Percentiles rank a stretch among this genome's conserved stretches.
phyloP scores from a whole-genome alignment of 2,329 filamentous ascomycete genomes.

The Pezicula radicicola region DNA sequence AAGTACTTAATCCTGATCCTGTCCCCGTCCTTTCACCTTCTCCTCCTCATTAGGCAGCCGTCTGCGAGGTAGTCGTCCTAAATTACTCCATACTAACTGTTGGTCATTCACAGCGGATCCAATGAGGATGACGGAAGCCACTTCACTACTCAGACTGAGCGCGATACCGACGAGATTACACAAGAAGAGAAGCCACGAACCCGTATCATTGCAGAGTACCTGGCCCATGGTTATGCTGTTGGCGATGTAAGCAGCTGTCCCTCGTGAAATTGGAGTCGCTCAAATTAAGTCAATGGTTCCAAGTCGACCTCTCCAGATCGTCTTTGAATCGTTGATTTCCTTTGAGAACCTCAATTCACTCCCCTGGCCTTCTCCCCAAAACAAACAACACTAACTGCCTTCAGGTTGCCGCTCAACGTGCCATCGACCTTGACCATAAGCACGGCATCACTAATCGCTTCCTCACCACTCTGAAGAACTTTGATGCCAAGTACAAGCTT shows the following conservation, averaged over 20 bases:
- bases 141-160: slow-evolving; percentile 51
- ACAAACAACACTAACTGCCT: too few species aligned
- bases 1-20: too few species aligned
- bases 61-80: too few species aligned
- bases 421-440: slow-evolving; percentile 84
- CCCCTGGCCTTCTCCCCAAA: too few species aligned
- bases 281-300: too few species aligned
- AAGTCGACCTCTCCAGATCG: too few species aligned
- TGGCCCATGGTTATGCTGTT: slow-evolving; percentile 89
- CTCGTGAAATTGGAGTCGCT: too few species aligned
- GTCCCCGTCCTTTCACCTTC: too few species aligned
- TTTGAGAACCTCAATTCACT: too few species aligned
- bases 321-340: too few species aligned
- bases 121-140: slow-evolving; percentile 56
- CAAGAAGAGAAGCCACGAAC: slow-evolving; percentile 97
- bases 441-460: slow-evolving; percentile 84
- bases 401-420: slow-evolving; percentile 68
- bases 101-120: slow-evolving; percentile 44
- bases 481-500: slow-evolving; percentile 66
- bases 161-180: slow-evolving; percentile 66
- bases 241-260: slow-evolving; percentile 43
- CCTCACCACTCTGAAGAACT: slow-evolving; percentile 68
- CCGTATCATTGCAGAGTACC: slow-evolving; percentile 92
- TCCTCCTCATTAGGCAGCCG: too few species aligned
- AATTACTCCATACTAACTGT: too few species aligned